Percentiles rank a stretch among this genome's conserved stretches.
These are phyloP conservation scores for Raffaelea albimanens DNA, from an alignment of 2,329 filamentous ascomycete species.

Conservation along the genomic window DNA sequence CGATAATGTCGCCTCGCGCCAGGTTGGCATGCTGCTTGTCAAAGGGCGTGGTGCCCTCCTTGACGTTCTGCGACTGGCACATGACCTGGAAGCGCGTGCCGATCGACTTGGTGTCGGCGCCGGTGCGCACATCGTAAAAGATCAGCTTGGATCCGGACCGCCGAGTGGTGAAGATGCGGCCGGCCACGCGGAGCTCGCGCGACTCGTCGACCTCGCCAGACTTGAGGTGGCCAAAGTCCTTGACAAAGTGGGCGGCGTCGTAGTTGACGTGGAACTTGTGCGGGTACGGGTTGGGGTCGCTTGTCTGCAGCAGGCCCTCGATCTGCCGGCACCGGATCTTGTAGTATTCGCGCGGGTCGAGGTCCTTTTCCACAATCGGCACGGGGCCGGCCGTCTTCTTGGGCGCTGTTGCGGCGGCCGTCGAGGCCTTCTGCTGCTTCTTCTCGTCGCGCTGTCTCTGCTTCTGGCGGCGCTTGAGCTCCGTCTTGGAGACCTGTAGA, in stretches of 20 bases:
- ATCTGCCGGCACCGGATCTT: conserved; percentile 82
- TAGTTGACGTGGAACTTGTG: conserved; percentile 88
- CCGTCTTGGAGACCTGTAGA: conserved; percentile 58
- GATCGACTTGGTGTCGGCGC: conserved; percentile 45
- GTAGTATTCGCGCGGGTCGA: conserved; percentile 67
- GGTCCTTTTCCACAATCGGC: conserved; percentile 47
- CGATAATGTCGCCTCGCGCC: conserved; percentile 86
- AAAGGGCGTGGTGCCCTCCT: conserved; percentile 47
- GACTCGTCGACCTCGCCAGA: conserved; percentile 77
- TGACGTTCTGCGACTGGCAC: conserved; percentile 74
- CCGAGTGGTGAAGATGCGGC: conserved; percentile 83
- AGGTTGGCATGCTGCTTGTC: conserved; percentile 84
- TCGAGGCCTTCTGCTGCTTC: conserved; percentile 78
- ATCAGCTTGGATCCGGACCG: conserved; percentile 73
- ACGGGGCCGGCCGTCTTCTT: conserved; percentile 45
- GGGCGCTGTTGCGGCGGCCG: conserved; percentile 39
- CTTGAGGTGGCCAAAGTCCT: conserved; percentile 71
- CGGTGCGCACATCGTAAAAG: conserved; percentile 75
- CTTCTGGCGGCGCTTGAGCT: conserved; percentile 96
- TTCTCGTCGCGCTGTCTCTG: conserved; percentile 75
- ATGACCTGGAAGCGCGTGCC: conserved; percentile 81
- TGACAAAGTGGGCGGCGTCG: conserved; percentile 69
- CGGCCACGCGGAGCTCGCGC: conserved; percentile 66
- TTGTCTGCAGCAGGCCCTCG: conserved; percentile 59
- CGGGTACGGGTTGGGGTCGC: conserved; percentile 77